Base-by-base conservation (phyloP, 805 yeast species). In the Saccharomycopsis schoenii region DNA sequence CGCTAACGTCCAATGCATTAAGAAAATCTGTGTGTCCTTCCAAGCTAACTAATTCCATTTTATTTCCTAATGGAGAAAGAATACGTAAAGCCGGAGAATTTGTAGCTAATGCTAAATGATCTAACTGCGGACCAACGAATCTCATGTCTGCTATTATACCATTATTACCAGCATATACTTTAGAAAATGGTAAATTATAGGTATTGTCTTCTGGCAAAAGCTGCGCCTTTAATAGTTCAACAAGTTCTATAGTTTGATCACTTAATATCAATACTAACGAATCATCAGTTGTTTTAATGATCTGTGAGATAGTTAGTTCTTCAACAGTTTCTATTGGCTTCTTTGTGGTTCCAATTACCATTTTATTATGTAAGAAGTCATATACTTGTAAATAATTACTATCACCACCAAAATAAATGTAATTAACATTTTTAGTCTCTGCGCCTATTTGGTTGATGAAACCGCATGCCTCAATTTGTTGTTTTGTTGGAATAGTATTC, bases 101-200 rank as follows among this genome's bases (percentile, higher is more conserved):
- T 2, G 98, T 93, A 1, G 98, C 97, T 65, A 94, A 72, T 4
- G 96, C 98, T 55, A 93, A 71, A 42, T 78, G 73, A 55, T 78
- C 70, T 37, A 75, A 70, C 14, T 71, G 63, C 8, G 89, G 89
- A 0, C 94, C 94, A 39, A 85, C 86, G 68, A 84, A 86, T 66
- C 83, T 82, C 75, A 91, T 80, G 70, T 93, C 98, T 1, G 97
- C 96, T 67, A 94, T 85, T 29, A 94, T 93, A 61, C 97, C 98
- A 73, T 93, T 97, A 72, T 91, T 91, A 66, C 97, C 97, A 0
- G 97, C 94, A 66, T 91, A 77, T 51, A 83, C 79, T 60, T 84
- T 76, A 8, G 72, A 67, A 1, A 80, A 69, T 19, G 79, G 77
- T n/a, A 87, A 70, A 34, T 66, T 66, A 8, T 68, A 68, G 3